These are phyloP conservation scores for Rauvolfia tetraphylla DNA, from an alignment of 257 asterid species.

Conservation along the genomic window DNA sequence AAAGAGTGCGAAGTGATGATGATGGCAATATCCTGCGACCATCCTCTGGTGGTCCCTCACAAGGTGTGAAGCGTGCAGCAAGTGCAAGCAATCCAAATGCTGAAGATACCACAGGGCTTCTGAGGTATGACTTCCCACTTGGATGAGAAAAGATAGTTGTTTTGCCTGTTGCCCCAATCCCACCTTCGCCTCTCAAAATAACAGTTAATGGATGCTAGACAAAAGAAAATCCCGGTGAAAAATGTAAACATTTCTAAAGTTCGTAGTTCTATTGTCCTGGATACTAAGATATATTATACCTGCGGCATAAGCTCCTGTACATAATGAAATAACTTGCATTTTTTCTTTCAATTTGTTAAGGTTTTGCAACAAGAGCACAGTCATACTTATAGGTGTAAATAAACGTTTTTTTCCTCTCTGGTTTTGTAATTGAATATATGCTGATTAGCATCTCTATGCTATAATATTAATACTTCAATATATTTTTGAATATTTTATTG, in stretches of 20 bases:
- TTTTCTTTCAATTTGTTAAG: not conserved
- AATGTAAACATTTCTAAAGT: too few species aligned
- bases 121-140: constrained; percentile 46
- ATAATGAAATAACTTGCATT: too few species aligned
- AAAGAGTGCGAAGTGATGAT: constrained; percentile 90
- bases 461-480: not conserved
- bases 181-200: too few species aligned
- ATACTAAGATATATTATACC: too few species aligned
- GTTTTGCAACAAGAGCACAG: too few species aligned
- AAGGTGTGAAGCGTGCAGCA: constrained; percentile 58
- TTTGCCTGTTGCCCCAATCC: not conserved
- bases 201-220: too few species aligned
- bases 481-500: not conserved
- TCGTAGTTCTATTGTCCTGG: too few species aligned
- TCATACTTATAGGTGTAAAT: too few species aligned
- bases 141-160: not conserved
- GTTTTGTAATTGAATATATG: not conserved
- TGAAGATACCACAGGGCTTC: constrained; percentile 86
- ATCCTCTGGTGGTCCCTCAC: constrained; percentile 30
- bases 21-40: constrained; percentile 41
- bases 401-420: not conserved
- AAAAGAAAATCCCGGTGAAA: too few species aligned
- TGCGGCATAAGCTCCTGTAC: too few species aligned
- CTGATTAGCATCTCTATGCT: not conserved
- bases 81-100: constrained; percentile 59